Base-by-base conservation (phyloP, 768 basidiomycete species). In the Trichaptum fuscoviolaceum region DNA sequence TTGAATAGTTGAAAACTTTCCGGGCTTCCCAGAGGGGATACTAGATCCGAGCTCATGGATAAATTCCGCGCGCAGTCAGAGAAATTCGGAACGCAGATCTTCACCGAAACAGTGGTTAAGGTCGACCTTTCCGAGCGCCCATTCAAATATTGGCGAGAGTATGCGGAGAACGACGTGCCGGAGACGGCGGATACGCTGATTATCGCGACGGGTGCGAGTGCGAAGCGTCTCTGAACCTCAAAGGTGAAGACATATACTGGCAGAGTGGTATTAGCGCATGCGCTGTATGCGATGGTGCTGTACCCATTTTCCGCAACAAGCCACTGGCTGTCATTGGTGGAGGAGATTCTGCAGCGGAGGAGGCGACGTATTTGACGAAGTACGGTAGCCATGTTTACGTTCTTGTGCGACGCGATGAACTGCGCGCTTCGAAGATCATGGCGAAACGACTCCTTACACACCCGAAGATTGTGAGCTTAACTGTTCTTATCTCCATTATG, bases 341-440 rank as follows among this genome's bases (percentile, higher is more conserved):
- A 67, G 97, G 97, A 69, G 97, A 99, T 75, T 95, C 93, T 68
- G 97, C 97, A 57, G 96, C 95, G 20, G 97, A 99, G 77, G 97
- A 99, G 79, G 96, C 96, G 2, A 97, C 93, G 5, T 99, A 96
- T 75, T 82, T 96, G 63, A 96, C 95, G 7, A 95, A 96, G 78
- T 99, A 99, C 77, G 97, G 91, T 10, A 96, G 94, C 0, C 95
- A 95, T 74, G 94, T 99, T 35, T 98, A 95, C 77, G 94, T 99
- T 61, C 88, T 99, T 66, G 97, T 99, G 67, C 89, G 97, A 66
- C 86, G 94, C 67, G 86, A 89, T 65, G 95, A 96, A 77, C 87
- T 99, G 63, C 88, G 97, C 26, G 97, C 97, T 10, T 95, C 93
- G 12, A 98, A 97, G 78, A 98, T 99, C 77, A 99, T 99, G 97